phyloP scores from a whole-genome alignment of 2,329 filamentous ascomycete species.

The Colletotrichum endophyticum region DNA sequence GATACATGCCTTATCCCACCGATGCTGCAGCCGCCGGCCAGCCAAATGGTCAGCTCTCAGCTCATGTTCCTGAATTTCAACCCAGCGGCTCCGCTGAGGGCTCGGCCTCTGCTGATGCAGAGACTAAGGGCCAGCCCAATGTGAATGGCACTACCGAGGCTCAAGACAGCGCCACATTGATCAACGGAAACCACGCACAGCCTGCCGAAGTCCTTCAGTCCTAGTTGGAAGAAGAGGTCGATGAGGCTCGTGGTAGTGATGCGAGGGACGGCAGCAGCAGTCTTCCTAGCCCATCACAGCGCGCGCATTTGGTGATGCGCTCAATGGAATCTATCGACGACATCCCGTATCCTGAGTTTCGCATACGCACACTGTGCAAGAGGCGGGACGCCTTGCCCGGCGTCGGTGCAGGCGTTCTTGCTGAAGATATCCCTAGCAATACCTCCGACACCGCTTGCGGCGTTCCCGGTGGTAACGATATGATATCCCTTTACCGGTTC shows the following conservation, averaged over 20 bases:
- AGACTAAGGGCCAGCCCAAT: background rate
- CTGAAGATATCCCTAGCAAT: background rate
- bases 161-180: slow-evolving; percentile 22
- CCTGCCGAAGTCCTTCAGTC: slow-evolving; percentile 19
- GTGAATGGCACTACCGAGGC: slow-evolving; percentile 29
- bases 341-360: slow-evolving; percentile 39
- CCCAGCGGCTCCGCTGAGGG: slow-evolving; percentile 33
- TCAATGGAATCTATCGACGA: slow-evolving; percentile 12
- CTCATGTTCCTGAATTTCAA: slow-evolving; percentile 67
- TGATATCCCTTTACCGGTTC: slow-evolving; percentile 74
- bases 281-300: slow-evolving; percentile 12
- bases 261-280: background rate
- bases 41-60: slow-evolving; percentile 55
- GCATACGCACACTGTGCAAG: slow-evolving; percentile 41
- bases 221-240: slow-evolving; percentile 20
- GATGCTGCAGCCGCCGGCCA: slow-evolving; percentile 36
- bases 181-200: slow-evolving; percentile 32
- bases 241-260: slow-evolving; percentile 6
- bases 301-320: slow-evolving; percentile 13
- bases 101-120: background rate
- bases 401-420: slow-evolving; percentile 24
- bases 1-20: slow-evolving; percentile 4
- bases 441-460: slow-evolving; percentile 38
- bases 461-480: slow-evolving; percentile 39
- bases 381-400: slow-evolving; percentile 35